Evolutionary conservation across 2,329 filamentous ascomycete species (phyloP).

Genomic region (Aspergillus ruber): DNA sequence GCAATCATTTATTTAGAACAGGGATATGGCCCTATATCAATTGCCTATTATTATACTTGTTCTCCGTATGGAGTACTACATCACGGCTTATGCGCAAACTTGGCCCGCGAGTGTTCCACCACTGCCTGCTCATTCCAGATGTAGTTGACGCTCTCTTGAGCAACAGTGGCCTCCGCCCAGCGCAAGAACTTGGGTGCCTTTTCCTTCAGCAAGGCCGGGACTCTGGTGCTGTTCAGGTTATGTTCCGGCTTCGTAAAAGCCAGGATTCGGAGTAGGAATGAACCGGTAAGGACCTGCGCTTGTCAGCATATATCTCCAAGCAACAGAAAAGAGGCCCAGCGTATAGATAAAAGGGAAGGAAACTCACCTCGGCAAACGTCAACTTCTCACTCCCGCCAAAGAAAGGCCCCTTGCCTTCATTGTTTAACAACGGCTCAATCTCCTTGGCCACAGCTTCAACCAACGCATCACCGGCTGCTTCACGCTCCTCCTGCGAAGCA

Average conservation of each 20-base stretch:
- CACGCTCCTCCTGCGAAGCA: constrained; percentile 45
- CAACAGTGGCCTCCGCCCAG: constrained; percentile 57
- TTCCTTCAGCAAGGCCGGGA: constrained; percentile 40
- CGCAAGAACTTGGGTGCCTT: constrained; percentile 60
- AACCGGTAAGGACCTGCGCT: constrained; percentile 54
- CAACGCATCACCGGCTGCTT: constrained; percentile 45
- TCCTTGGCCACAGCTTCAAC: constrained; percentile 59
- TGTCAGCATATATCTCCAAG: constrained; percentile 4
- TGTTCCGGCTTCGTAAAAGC: constrained; percentile 50
- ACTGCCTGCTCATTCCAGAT: constrained; percentile 54
- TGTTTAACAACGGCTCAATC: constrained; percentile 60
- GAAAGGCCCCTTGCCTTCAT: constrained; percentile 45
- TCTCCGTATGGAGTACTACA: background rate
- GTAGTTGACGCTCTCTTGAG: constrained; percentile 59
- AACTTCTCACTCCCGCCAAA: constrained; percentile 59
- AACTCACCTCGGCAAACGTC: constrained; percentile 63
- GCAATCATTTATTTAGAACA: too few species aligned
- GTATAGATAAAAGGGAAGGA: background rate
- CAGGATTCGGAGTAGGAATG: constrained; percentile 60
- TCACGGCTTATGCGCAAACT: constrained; percentile 22
- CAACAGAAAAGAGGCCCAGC: background rate
- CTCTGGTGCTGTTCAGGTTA: constrained; percentile 40
- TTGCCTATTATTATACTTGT: too few species aligned
- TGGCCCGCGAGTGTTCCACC: constrained; percentile 38
- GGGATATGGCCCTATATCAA: too few species aligned